Conservation (phyloP, 2,329 filamentous ascomycete species). For the Colletotrichum agaves region DNA sequence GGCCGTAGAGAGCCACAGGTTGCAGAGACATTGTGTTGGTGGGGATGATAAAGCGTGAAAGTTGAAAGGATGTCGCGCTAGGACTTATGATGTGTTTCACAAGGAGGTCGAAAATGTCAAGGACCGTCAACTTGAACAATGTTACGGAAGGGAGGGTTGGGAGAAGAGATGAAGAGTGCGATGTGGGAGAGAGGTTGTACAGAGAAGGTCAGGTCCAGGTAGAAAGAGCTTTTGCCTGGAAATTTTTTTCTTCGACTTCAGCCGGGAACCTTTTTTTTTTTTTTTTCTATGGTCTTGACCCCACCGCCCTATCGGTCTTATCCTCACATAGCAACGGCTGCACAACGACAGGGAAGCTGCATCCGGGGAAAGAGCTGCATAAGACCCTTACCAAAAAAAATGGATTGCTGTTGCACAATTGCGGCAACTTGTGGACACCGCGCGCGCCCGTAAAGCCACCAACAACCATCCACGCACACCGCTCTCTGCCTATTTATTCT, state of each 20-base stretch:
- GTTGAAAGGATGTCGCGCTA: conserved; percentile 9
- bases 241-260: conserved; percentile 36
- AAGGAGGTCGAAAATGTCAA: conserved; percentile 38
- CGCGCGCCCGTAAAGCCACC: conserved; percentile 15
- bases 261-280: conserved; percentile 37
- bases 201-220: conserved; percentile 26
- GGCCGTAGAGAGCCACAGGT: conserved; percentile 86
- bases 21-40: conserved; percentile 63
- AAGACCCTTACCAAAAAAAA: conserved; percentile 29
- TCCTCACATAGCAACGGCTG: conserved; percentile 36
- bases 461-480: conserved; percentile 31
- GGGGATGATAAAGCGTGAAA: conserved; percentile 8
- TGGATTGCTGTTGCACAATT: conserved; percentile 3
- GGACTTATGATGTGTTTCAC: conserved; percentile 20
- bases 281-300: conserved; percentile 18
- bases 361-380: conserved; percentile 35
- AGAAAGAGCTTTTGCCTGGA: conserved; percentile 37
- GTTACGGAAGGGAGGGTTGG: conserved; percentile 18
- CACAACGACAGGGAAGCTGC: conserved; percentile 35
- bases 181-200: conserved; percentile 27
- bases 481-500: conserved; percentile 6
- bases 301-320: conserved; percentile 37
- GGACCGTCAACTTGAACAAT: conserved; percentile 10
- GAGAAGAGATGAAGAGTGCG: conserved; percentile 25
- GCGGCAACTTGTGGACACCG: conserved; percentile 19